Evolutionary conservation across 495 filamentous ascomycete species (phyloP).

Genomic region (Aspergillus steynii): DNA sequence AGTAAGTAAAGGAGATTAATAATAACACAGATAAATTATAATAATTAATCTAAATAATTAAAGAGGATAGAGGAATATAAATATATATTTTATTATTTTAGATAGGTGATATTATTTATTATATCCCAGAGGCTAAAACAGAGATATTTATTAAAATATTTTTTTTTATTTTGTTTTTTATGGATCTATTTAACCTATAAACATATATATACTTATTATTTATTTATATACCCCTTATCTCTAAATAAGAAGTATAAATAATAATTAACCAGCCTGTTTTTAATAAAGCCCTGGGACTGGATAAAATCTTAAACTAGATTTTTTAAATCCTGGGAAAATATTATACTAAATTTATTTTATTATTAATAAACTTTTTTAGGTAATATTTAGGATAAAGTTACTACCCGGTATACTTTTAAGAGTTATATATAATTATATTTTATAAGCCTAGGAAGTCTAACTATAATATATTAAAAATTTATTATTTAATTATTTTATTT

Average conservation of each 20-base stretch:
- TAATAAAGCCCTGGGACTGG: constrained; percentile 10
- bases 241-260: constrained; percentile 12
- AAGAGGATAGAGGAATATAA: constrained; percentile 3
- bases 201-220: too few relatives aligned
- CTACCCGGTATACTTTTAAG: constrained; percentile 15
- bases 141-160: too few relatives aligned
- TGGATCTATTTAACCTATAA: too few relatives aligned
- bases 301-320: constrained; percentile 9
- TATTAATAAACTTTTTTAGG: constrained; percentile 5
- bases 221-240: constrained; percentile 11
- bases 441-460: too few relatives aligned
- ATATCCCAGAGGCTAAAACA: too few relatives aligned
- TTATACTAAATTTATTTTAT: background rate
- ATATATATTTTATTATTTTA: background rate
- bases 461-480: too few relatives aligned
- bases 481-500: too few relatives aligned
- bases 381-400: constrained; percentile 12
- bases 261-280: constrained; percentile 10
- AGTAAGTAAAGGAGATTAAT: too few relatives aligned
- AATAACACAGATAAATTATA: too few relatives aligned
- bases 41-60: too few relatives aligned
- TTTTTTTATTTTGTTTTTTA: too few relatives aligned
- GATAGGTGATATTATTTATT: too few relatives aligned
- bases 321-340: background rate
- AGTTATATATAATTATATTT: background rate